Evolutionary conservation across 2,329 filamentous ascomycete species (phyloP).

Genomic region (Botrytis medusae): DNA sequence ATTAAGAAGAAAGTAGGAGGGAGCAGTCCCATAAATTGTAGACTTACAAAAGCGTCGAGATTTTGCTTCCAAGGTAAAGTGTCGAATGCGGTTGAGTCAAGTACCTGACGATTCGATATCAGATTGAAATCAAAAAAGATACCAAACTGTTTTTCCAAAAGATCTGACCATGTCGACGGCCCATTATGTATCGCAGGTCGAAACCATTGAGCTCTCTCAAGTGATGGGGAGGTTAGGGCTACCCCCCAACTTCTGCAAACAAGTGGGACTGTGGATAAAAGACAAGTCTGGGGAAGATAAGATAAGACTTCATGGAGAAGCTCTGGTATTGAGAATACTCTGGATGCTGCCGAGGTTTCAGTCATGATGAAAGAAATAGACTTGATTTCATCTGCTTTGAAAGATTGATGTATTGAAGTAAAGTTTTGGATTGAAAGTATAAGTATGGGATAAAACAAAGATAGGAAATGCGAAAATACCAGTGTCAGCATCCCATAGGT

Average conservation of each 20-base stretch:
- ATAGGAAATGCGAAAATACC: background rate
- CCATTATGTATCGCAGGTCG: background rate
- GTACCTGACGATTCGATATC: background rate
- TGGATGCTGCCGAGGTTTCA: conserved; percentile 3
- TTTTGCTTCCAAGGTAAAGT: conserved; percentile 15
- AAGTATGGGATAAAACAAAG: background rate
- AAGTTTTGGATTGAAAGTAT: background rate
- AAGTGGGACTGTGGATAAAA: background rate
- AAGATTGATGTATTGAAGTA: background rate
- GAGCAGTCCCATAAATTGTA: background rate
- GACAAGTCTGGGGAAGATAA: conserved; percentile 16
- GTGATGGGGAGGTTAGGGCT: conserved; percentile 12
- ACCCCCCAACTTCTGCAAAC: conserved; percentile 15
- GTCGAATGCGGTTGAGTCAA: background rate
- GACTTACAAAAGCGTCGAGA: conserved; percentile 14
- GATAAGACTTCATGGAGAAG: conserved; percentile 18
- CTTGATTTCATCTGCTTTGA: background rate
- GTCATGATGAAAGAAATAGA: background rate
- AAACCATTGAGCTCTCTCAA: conserved; percentile 16
- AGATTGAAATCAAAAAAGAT: conserved; percentile 13
- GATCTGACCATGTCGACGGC: conserved; percentile 11
- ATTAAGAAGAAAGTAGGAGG: background rate
- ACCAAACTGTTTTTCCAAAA: conserved; percentile 9
- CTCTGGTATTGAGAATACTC: conserved; percentile 17
- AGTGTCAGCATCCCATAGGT: background rate